Percentiles rank a stretch among this genome's conserved stretches.
Evolutionary conservation across 768 basidiomycete species (phyloP).

Genomic region (Boletus rex-veris): DNA sequence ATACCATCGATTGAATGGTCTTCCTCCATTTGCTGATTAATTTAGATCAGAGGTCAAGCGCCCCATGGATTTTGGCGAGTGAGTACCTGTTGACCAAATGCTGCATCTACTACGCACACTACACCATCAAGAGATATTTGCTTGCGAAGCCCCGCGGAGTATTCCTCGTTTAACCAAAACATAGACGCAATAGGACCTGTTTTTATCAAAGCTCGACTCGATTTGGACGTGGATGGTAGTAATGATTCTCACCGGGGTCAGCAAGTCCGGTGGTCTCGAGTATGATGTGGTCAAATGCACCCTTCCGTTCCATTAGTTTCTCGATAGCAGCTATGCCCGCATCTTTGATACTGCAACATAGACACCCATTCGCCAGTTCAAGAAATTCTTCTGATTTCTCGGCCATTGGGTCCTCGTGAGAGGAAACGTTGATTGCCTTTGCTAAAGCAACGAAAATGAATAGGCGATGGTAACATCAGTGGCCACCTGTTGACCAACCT

Average conservation of each 20-base stretch:
- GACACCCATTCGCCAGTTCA: conserved; percentile 91
- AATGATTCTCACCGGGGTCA: conserved; percentile 67
- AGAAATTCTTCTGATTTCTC: conserved; percentile 80
- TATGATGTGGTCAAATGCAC: conserved; percentile 91
- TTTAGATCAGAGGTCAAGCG: conserved; percentile 3
- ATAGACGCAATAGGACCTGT: conserved; percentile 81
- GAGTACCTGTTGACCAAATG: conserved; percentile 64
- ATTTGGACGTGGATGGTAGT: neutral
- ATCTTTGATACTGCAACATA: conserved; percentile 99
- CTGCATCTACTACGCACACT: conserved; percentile 87
- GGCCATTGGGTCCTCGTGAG: conserved; percentile 56
- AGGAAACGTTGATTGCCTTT: conserved; percentile 80
- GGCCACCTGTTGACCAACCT: conserved; percentile 44
- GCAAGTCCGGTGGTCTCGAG: conserved; percentile 95
- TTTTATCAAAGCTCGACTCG: neutral
- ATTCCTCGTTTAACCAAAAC: conserved; percentile 88
- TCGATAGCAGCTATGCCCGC: conserved; percentile 91
- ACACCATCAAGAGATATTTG: conserved; percentile 85
- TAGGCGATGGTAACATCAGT: neutral
- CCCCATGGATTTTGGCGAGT: conserved; percentile 32
- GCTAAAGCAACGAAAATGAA: conserved; percentile 43
- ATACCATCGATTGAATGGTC: conserved; percentile 60
- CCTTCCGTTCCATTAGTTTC: conserved; percentile 81
- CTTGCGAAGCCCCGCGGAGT: conserved; percentile 57
- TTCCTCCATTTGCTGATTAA: conserved; percentile 78